These are phyloP conservation scores for Lumnitzera racemosa DNA, from an alignment of 345 rosid genomes.

Conservation along the genomic window DNA sequence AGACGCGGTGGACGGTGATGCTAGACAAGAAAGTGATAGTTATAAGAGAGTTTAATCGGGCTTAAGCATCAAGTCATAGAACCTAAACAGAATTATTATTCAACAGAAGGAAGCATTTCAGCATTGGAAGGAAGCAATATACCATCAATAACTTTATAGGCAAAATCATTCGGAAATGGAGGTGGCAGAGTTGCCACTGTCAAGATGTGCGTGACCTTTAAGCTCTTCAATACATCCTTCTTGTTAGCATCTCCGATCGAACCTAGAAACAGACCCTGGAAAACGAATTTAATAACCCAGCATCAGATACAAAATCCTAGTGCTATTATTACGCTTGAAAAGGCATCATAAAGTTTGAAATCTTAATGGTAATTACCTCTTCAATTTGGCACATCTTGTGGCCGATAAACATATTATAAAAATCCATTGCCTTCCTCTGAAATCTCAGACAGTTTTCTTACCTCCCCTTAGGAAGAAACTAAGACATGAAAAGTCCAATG, in stretches of 20 bases:
- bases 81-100: not conserved
- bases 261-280: constrained; percentile 29
- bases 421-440: not conserved
- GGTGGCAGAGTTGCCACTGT: constrained; percentile 60
- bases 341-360: not conserved
- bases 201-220: constrained; percentile 58
- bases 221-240: constrained; percentile 43
- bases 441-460: not conserved
- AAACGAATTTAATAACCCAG: not conserved
- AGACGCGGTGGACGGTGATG: no score
- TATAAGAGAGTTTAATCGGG: no score
- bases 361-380: constrained; percentile 1
- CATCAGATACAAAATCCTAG: not conserved
- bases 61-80: not conserved
- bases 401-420: not conserved
- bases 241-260: constrained; percentile 46
- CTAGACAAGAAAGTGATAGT: no score
- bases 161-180: constrained; percentile 52
- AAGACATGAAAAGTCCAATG: no score
- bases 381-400: constrained; percentile 5
- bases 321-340: not conserved
- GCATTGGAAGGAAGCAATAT: not conserved
- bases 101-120: not conserved
- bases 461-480: not conserved
- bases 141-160: constrained; percentile 63